Base-by-base conservation (phyloP, 768 basidiomycete species). In the Thelephora ganbajun region DNA sequence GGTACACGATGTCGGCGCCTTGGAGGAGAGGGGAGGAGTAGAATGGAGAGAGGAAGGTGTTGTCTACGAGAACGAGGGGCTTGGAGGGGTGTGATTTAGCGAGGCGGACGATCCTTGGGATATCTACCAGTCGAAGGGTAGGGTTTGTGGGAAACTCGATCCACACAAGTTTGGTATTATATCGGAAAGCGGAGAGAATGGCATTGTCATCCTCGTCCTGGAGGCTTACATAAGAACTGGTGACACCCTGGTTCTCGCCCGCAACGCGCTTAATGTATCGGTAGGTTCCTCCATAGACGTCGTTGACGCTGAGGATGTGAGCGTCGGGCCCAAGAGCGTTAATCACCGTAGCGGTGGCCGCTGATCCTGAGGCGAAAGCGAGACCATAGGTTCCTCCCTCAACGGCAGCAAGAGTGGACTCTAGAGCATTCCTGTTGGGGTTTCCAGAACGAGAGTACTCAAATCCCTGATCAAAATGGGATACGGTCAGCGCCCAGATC, bases 371-470 rank as follows among this genome's bases (percentile, higher is more conserved):
- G 0, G 87, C 64, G 58, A 94, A 94, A 0, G 91, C 82, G 2
- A 97, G 65, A 1, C 74, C 87, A 19, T 79, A 63, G 0, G 75
- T 69, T 1, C 86, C 87, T 0, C 83, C 83, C 59, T 98, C 94
- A 13, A 97, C 63, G 0, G 84, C 71, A 0, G 91, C 85, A 2
- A 98, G 72, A 3, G 80, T 76, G 0, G 64, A 54, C 61, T 99
- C 94, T 0, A 98, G 67, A 0, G 80, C 83, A 39, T 79, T 67
- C 0, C 94, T 73, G 53, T 92, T 94, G 0, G 94, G 93, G 63
- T 97, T 97, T 13, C 75, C 77, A 0, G 86, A 84, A n/a, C 94
- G 79, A 6, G 88, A 82, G 63, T 99, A 99, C 59, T 97, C 92
- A 56, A 73, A 94, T 2, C 90, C 91, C 81, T 83, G 30, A 23